Evolutionary conservation across 2,329 filamentous ascomycete genomes (phyloP), one percentile per base, ranked within the genome.

Genomic region (Bipolaris zeicola): DNA sequence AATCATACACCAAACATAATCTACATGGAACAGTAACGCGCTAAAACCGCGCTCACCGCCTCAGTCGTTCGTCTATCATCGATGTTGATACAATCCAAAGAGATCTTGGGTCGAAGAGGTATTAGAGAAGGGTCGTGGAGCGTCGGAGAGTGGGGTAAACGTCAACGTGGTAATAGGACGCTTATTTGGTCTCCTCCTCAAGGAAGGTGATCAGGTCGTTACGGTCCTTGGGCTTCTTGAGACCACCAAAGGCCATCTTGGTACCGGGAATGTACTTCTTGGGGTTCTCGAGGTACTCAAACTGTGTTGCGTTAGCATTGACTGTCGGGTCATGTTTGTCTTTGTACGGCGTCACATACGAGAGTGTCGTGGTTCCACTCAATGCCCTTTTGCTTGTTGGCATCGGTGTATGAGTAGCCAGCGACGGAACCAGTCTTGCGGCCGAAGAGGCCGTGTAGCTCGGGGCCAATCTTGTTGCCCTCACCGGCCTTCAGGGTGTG

Each of bases 221-320:
- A 80, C 95, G 88, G 85, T 98, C 95, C 91, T 98, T 98, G 78
- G 88, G 87, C 91, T 99, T 99, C 93, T 99, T 99, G 78, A 99
- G 87, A 81, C 95, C 95, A 83, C 95, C 95, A 79, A 98, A 99
- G 75, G 95, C 95, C 95, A 99, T 99, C 92, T 98, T 99, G 84
- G 95, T 99, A 72, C 95, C 95, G 71, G 95, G 95, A 68, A 99
- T 97, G 88, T 93, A 99, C 87, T 98, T 98, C 90, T 99, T 99
- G 83, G 95, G 95, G 90, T 98, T 98, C 88, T 99, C 95, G 76
- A 99, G 93, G 89, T 99, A 99, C 69, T 89, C 86, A 83, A 96
- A 98, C 91, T 93, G 72, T 46, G 31, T 11, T 46, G 33, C 38
- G 53, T 66, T 69, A 70, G 67, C 47, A 18, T 33, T 5, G 22